Evolutionary conservation across 306 rosid genomes (phyloP).

Genomic region (Hippophae rhamnoides): DNA sequence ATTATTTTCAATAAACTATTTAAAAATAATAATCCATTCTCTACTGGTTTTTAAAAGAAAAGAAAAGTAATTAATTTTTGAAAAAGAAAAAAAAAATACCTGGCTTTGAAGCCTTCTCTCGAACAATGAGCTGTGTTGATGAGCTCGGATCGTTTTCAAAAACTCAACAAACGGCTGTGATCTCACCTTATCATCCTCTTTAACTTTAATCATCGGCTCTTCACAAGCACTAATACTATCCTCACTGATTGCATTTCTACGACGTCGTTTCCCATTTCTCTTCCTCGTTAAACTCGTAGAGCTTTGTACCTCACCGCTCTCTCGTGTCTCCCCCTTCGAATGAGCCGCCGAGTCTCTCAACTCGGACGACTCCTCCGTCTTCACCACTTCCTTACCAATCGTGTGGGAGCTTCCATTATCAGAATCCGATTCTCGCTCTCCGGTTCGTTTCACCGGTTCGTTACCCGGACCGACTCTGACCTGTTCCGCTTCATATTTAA

Average conservation of each 20-base stretch:
- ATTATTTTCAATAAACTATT: no score
- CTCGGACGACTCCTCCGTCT: slow-evolving; percentile 45
- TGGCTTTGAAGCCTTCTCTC: slow-evolving; percentile 69
- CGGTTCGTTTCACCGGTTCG: slow-evolving; percentile 24
- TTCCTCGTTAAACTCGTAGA: slow-evolving; percentile 61
- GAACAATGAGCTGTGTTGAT: slow-evolving; percentile 45
- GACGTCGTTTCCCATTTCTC: slow-evolving; percentile 26
- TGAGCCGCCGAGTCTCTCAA: slow-evolving; percentile 50
- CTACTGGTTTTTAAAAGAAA: slow-evolving; percentile 1
- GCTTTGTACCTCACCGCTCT: slow-evolving; percentile 76
- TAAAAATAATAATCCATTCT: no score
- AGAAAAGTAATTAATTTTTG: slow-evolving; percentile 15
- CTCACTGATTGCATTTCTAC: slow-evolving; percentile 28
- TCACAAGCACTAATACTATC: slow-evolving; percentile 15
- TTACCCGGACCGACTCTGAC: slow-evolving; percentile 26
- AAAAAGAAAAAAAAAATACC: slow-evolving; percentile 28
- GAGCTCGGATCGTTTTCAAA: slow-evolving; percentile 47
- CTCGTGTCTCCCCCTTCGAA: slow-evolving; percentile 46
- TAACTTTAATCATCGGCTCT: slow-evolving; percentile 10
- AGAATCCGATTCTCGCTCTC: slow-evolving; percentile 28
- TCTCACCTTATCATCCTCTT: slow-evolving; percentile 20
- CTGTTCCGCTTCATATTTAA: slow-evolving; percentile 8
- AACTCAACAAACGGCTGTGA: slow-evolving; percentile 51
- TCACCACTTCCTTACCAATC: slow-evolving; percentile 33
- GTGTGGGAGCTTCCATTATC: slow-evolving; percentile 60